A percentile compares a stretch with the other conserved stretches of the same genome.
Evolutionary conservation across 441 rosid species (phyloP).

Genomic region (Viola pubescens): DNA sequence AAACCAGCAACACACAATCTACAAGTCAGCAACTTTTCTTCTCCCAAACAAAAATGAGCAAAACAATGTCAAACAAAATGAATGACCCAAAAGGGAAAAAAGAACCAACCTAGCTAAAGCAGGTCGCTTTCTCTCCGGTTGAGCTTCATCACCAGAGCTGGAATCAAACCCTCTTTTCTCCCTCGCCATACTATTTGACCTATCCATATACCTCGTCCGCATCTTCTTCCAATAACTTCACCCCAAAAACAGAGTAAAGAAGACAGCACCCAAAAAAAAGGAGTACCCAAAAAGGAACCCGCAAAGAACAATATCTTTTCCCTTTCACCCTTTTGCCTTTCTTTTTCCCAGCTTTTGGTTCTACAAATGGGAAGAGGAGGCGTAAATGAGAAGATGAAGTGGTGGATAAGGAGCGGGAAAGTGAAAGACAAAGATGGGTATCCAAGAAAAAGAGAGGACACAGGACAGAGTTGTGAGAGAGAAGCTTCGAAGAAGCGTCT

Average conservation of each 20-base stretch:
- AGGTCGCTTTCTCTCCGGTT: constrained; percentile 81
- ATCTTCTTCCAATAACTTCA: constrained; percentile 18
- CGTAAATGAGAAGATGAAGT: neutral
- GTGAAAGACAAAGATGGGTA: constrained; percentile 9
- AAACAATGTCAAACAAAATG: neutral
- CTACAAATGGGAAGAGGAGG: neutral
- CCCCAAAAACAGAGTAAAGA: neutral
- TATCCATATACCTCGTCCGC: constrained; percentile 71
- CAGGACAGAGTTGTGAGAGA: neutral
- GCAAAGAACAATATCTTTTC: neutral
- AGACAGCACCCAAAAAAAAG: neutral
- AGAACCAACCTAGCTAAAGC: constrained; percentile 73
- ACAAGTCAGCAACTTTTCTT: no score
- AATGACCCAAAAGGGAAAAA: neutral
- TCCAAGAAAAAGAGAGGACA: neutral
- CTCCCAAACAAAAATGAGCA: neutral
- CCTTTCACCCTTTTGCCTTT: neutral
- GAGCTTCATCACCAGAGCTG: constrained; percentile 45
- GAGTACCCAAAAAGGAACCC: neutral
- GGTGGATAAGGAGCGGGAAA: constrained; percentile 19
- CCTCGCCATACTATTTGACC: constrained; percentile 52
- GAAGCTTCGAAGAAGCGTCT: constrained; percentile 34
- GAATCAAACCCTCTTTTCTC: constrained; percentile 72
- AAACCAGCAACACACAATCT: no score
- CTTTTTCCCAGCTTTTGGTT: neutral